phyloP scores from a whole-genome alignment of 106 monocot species.

The Cymbidium sinense region DNA sequence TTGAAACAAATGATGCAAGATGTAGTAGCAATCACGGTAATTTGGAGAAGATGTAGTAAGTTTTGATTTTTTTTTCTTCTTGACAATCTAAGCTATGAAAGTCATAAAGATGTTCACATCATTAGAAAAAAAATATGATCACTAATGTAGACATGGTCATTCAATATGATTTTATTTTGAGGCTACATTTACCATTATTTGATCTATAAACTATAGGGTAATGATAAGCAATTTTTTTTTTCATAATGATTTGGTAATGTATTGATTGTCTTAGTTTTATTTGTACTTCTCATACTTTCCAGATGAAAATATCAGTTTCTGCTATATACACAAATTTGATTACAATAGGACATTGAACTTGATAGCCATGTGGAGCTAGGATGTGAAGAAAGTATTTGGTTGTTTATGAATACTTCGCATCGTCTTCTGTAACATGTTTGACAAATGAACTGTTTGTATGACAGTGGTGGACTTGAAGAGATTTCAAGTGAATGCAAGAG shows the following conservation, averaged over 20 bases:
- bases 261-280: neutral
- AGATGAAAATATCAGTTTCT: neutral
- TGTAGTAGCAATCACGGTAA: neutral
- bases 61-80: neutral
- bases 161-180: neutral
- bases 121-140: neutral
- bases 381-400: neutral
- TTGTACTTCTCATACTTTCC: neutral
- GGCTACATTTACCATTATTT: neutral
- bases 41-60: neutral
- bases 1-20: neutral
- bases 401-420: neutral
- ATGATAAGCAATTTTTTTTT: neutral
- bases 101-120: neutral
- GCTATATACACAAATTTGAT: neutral
- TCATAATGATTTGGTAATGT: neutral
- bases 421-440: neutral
- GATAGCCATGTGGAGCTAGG: neutral
- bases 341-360: neutral
- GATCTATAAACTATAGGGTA: neutral
- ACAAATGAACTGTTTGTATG: slow-evolving; percentile 9
- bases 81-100: neutral
- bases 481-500: slow-evolving; percentile 67
- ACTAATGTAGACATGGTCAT: neutral
- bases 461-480: slow-evolving; percentile 92